phyloP scores from a whole-genome alignment of 2,329 filamentous ascomycete genomes.

The Trichophyton equinum region DNA sequence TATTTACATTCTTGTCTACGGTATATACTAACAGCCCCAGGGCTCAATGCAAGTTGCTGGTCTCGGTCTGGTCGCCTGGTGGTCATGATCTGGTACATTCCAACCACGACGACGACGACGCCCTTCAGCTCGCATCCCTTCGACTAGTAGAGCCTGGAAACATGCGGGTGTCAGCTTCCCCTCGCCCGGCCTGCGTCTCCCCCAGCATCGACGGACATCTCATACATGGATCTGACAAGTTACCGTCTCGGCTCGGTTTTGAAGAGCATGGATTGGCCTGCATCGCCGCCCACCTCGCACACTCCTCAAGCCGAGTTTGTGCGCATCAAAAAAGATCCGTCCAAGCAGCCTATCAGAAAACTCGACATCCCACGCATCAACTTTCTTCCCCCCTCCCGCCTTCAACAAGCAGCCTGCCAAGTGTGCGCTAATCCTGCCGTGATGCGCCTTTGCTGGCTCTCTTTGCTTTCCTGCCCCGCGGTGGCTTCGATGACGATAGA shows the following conservation, averaged over 20 bases:
- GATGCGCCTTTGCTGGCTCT: neutral
- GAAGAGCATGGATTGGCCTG: neutral
- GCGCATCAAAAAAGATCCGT: neutral
- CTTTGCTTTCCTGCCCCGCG: neutral
- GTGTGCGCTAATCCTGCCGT: neutral
- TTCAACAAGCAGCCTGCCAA: neutral
- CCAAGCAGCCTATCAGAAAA: neutral
- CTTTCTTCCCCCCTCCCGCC: neutral
- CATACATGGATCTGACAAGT: no score
- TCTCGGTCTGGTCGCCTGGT: constrained; percentile 35
- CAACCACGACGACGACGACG: neutral
- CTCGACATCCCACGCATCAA: neutral
- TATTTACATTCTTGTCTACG: neutral
- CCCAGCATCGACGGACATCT: no score
- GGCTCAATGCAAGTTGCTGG: constrained; percentile 37
- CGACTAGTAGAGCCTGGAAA: neutral
- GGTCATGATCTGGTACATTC: constrained; percentile 20
- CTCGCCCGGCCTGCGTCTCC: neutral
- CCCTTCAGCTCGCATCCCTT: neutral
- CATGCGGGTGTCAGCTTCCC: neutral
- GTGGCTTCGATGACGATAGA: neutral
- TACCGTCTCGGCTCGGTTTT: neutral
- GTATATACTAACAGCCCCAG: constrained; percentile 17
- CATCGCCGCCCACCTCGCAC: neutral
- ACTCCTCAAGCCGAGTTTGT: neutral